A percentile compares a stretch with the other conserved stretches of the same genome.
Evolutionary conservation across 805 yeast genomes (phyloP).

Genomic region (Yamadazyma sp.): DNA sequence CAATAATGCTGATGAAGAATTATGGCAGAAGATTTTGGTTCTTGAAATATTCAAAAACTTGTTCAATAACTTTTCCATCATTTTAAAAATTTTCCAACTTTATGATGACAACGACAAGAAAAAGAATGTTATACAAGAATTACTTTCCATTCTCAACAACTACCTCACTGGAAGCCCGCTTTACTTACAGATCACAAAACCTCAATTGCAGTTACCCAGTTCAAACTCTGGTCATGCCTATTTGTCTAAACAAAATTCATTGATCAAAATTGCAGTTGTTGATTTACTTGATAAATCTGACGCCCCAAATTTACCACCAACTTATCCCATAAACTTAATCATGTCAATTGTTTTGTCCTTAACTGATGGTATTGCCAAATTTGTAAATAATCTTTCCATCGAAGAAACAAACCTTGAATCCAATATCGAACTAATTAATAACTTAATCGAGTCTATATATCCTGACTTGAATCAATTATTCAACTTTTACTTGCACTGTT

Average conservation of each 20-base stretch:
- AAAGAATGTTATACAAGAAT: slow-evolving; percentile 58
- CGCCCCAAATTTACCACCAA: slow-evolving; percentile 64
- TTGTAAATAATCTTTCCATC: slow-evolving; percentile 38
- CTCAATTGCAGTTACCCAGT: slow-evolving; percentile 15
- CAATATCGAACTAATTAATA: slow-evolving; percentile 35
- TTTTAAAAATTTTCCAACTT: slow-evolving; percentile 51
- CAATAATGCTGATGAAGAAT: slow-evolving; percentile 29
- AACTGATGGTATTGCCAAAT: slow-evolving; percentile 67
- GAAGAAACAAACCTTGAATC: slow-evolving; percentile 26
- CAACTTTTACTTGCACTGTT: slow-evolving; percentile 52
- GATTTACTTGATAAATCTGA: slow-evolving; percentile 81
- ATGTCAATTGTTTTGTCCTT: slow-evolving; percentile 50
- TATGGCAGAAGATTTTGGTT: slow-evolving; percentile 73
- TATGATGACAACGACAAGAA: slow-evolving; percentile 58
- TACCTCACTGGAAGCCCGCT: slow-evolving; percentile 16
- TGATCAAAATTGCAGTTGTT: slow-evolving; percentile 53
- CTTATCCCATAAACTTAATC: slow-evolving; percentile 58
- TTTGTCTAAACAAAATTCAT: slow-evolving; percentile 43
- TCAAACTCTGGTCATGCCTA: slow-evolving; percentile 3
- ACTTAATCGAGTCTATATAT: slow-evolving; percentile 27
- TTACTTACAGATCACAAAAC: slow-evolving; percentile 17
- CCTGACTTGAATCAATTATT: slow-evolving; percentile 26
- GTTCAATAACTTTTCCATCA: slow-evolving; percentile 51
- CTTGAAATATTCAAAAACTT: slow-evolving; percentile 68
- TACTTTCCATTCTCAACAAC: slow-evolving; percentile 34